Conservation (phyloP, 169 alveolate species). For the Plasmodium chabaudi region DNA sequence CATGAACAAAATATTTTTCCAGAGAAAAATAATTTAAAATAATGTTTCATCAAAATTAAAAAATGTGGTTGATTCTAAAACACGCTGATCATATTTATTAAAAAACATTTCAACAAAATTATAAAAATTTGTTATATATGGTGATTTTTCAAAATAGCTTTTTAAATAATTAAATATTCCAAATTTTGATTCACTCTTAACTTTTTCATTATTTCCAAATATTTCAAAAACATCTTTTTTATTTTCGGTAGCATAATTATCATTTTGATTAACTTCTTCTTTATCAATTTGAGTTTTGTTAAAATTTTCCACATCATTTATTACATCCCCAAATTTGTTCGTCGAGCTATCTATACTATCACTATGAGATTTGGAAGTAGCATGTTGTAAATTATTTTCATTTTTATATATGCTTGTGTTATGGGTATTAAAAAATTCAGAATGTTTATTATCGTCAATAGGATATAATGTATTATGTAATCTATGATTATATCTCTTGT, state of each 20-base stretch:
- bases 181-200: constrained; percentile 65
- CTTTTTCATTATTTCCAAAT: constrained; percentile 39
- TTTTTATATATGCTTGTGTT: background rate
- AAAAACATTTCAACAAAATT: constrained; percentile 59
- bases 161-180: constrained; percentile 40
- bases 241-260: background rate
- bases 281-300: constrained; percentile 5
- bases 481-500: constrained; percentile 28
- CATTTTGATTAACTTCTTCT: background rate
- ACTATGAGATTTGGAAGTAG: background rate
- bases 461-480: constrained; percentile 43
- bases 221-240: constrained; percentile 9
- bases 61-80: constrained; percentile 68
- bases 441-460: constrained; percentile 13
- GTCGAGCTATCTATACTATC: background rate
- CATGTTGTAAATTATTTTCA: background rate
- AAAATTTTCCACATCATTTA: background rate
- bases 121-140: constrained; percentile 34
- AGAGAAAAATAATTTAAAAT: constrained; percentile 8
- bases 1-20: background rate
- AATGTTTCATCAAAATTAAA: constrained; percentile 71
- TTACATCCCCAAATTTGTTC: background rate
- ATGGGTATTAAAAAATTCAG: background rate
- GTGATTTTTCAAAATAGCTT: constrained; percentile 54
- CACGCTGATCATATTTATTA: constrained; percentile 72